A percentile compares a stretch with the other conserved stretches of the same genome.
Evolutionary conservation across 805 yeast genomes (phyloP).

Genomic region (Danielia oregonensis): DNA sequence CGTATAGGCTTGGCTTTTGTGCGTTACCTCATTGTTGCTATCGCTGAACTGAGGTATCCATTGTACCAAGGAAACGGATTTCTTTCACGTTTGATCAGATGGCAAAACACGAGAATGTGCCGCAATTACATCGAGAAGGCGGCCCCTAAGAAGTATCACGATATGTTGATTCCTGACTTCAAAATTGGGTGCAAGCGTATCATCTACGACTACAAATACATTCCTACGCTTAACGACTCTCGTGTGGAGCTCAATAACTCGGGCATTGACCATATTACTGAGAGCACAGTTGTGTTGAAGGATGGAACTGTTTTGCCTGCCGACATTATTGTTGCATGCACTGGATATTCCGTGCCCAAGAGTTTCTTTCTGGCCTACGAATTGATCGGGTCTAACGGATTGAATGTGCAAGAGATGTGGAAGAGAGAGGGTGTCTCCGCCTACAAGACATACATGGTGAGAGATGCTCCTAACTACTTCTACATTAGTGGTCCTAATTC

Average conservation of each 20-base stretch:
- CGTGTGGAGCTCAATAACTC: slow-evolving; percentile 23
- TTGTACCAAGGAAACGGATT: slow-evolving; percentile 29
- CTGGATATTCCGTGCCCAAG: slow-evolving; percentile 32
- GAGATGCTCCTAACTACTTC: slow-evolving; percentile 34
- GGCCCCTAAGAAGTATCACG: slow-evolving; percentile 32
- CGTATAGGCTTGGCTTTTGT: slow-evolving; percentile 26
- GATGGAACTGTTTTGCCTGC: slow-evolving; percentile 27
- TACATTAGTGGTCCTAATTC: slow-evolving; percentile 39
- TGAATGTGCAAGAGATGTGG: slow-evolving; percentile 24
- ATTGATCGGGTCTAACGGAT: slow-evolving; percentile 26
- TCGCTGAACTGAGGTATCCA: slow-evolving; percentile 36
- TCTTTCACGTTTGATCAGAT: slow-evolving; percentile 24
- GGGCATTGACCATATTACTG: slow-evolving; percentile 24
- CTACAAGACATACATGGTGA: slow-evolving; percentile 30
- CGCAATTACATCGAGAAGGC: slow-evolving; percentile 23
- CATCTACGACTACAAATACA: slow-evolving; percentile 35
- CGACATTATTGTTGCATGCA: slow-evolving; percentile 40
- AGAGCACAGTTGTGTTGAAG: slow-evolving; percentile 25
- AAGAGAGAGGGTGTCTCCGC: slow-evolving; percentile 29
- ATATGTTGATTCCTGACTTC: slow-evolving; percentile 31
- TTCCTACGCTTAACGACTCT: slow-evolving; percentile 30
- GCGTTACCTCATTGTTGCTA: slow-evolving; percentile 23
- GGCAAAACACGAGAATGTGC: slow-evolving; percentile 18
- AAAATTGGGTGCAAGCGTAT: slow-evolving; percentile 42
- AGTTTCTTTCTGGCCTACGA: slow-evolving; percentile 14